Evolutionary conservation across 2,329 filamentous ascomycete genomes (phyloP).

Genomic region (Rhynchosporium agropyri): DNA sequence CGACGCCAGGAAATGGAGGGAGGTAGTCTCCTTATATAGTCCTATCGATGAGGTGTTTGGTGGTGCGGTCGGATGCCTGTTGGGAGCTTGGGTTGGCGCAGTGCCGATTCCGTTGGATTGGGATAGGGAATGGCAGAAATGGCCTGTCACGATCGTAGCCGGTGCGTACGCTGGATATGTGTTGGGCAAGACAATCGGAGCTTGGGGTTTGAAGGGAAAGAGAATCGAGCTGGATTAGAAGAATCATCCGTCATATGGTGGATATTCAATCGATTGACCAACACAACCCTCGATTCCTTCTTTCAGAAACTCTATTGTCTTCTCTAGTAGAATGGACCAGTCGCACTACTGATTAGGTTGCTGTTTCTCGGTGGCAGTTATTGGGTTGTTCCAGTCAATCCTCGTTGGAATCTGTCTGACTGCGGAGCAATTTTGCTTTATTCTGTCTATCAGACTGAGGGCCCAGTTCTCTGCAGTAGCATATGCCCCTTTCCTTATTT

Average conservation of each 20-base stretch:
- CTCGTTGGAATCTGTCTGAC: too few species aligned
- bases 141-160: slow-evolving; percentile 87
- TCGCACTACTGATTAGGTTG: too few species aligned
- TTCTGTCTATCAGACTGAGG: too few species aligned
- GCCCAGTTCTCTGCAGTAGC: too few species aligned
- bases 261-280: neutral
- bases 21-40: slow-evolving; percentile 65
- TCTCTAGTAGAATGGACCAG: too few species aligned
- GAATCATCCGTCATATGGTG: neutral
- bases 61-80: slow-evolving; percentile 71
- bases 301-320: too few species aligned
- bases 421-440: too few species aligned
- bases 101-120: slow-evolving; percentile 96
- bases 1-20: slow-evolving; percentile 69
- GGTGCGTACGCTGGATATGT: slow-evolving; percentile 81
- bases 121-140: slow-evolving; percentile 99
- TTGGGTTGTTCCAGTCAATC: too few species aligned
- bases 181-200: slow-evolving; percentile 66
- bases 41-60: slow-evolving; percentile 87
- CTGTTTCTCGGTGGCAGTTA: too few species aligned
- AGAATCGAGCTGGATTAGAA: slow-evolving; percentile 41
- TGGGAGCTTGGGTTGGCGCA: slow-evolving; percentile 91
- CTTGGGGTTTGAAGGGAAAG: slow-evolving; percentile 39
- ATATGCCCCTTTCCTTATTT: too few species aligned
- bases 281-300: too few species aligned